Evolutionary conservation across 2,329 filamentous ascomycete genomes (phyloP).

Genomic region (Diplodia intermedia): DNA sequence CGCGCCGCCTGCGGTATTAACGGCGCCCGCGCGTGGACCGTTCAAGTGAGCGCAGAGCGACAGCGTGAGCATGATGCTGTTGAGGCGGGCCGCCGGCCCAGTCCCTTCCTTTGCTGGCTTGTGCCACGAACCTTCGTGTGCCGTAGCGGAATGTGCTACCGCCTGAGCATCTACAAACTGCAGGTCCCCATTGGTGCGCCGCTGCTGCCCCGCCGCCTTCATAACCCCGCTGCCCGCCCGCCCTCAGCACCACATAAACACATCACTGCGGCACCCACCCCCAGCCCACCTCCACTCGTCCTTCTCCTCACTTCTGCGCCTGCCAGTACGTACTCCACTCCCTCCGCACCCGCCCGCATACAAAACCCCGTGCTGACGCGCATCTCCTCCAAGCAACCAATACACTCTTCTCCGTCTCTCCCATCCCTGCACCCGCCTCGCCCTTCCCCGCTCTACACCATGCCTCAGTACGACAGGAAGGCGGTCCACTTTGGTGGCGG

Average conservation of each 20-base stretch:
- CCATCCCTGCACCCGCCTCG: slow-evolving; percentile 2
- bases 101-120: slow-evolving; percentile 12
- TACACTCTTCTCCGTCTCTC: neutral
- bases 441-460: neutral
- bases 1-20: slow-evolving; percentile 21
- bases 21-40: slow-evolving; percentile 15
- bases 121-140: slow-evolving; percentile 26
- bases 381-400: neutral
- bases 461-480: slow-evolving; percentile 51
- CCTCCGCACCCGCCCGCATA: slow-evolving; percentile 8
- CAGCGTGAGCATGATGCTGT: slow-evolving; percentile 23
- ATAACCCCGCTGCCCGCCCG: slow-evolving; percentile 24
- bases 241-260: slow-evolving; percentile 28
- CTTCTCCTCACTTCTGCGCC: slow-evolving; percentile 19
- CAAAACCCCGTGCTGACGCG: slow-evolving; percentile 8
- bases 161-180: slow-evolving; percentile 21
- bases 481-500: slow-evolving; percentile 61
- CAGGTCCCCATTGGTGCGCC: slow-evolving; percentile 16
- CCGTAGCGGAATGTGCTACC: slow-evolving; percentile 12
- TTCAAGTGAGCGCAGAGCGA: neutral
- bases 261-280: slow-evolving; percentile 25
- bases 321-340: slow-evolving; percentile 21
- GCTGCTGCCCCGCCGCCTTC: slow-evolving; percentile 27
- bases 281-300: slow-evolving; percentile 19
- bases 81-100: slow-evolving; percentile 24